phyloP scores from a whole-genome alignment of 768 basidiomycete genomes.

The Cantharellus anzutake region DNA sequence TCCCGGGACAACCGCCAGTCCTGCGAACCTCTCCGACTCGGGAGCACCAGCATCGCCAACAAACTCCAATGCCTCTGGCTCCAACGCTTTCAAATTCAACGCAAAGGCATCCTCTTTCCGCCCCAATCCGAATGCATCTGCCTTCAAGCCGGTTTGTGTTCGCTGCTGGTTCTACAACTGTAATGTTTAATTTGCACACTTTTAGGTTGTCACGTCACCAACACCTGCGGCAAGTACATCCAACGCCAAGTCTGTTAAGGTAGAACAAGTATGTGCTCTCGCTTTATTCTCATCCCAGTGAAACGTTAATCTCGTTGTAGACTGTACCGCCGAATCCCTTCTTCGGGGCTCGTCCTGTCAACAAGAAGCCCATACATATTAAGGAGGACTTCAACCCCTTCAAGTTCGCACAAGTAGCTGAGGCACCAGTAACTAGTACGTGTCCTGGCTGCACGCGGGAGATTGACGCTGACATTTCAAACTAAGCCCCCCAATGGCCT shows the following conservation, averaged over 20 bases:
- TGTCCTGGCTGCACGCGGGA: conserved; percentile 9
- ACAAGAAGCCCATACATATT: conserved; percentile 64
- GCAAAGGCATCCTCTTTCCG: conserved; percentile 83
- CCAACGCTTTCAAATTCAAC: conserved; percentile 48
- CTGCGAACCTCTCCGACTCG: conserved; percentile 8
- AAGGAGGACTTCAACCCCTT: conserved; percentile 98
- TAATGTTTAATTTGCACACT: not conserved
- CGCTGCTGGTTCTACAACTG: too few relatives aligned
- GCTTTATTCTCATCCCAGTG: too few relatives aligned
- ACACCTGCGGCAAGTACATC: conserved; percentile 16
- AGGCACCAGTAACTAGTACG: conserved; percentile 57
- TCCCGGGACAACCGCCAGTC: conserved; percentile 12
- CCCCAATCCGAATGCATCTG: conserved; percentile 63
- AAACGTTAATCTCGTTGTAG: not conserved
- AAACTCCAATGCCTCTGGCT: conserved; percentile 13
- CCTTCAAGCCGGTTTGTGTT: conserved; percentile 43
- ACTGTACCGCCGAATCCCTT: conserved; percentile 41
- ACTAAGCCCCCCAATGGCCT: conserved; percentile 58
- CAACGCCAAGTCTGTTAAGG: conserved; percentile 13
- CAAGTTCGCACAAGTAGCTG: conserved; percentile 65
- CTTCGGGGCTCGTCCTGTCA: conserved; percentile 57
- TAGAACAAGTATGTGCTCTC: too few relatives aligned
- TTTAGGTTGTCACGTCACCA: not conserved
- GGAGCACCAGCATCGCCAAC: conserved; percentile 32
- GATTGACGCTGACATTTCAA: not conserved